Evolutionary conservation across 768 basidiomycete species (phyloP), one percentile per base, ranked within the genome.

Genomic region (Boletus rubroflammeus): DNA sequence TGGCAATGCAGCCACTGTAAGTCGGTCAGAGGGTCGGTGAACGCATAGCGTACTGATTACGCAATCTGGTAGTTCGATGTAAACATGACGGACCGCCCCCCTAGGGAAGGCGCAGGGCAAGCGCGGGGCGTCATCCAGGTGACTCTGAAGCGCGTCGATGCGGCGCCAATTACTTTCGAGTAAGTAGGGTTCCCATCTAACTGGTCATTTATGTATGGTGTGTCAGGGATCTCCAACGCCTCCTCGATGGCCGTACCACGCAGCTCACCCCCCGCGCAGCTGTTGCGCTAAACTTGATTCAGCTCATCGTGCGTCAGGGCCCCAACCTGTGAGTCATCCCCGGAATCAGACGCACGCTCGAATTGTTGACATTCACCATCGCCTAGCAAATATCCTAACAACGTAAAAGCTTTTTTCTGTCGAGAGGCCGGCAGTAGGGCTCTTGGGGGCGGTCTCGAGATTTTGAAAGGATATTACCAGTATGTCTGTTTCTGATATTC

Each of bases 391-490:
- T 68, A 78, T 45, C 72, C 75, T 0, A 77, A 79, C 56, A 81
- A 80, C 26, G 73, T 74, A 0, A 70, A 67, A 2, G 75, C 80
- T 0, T 81, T 76, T 54, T 82, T 81, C 44, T 71, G 69, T 46
- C 57, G 57, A 21, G 65, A 67, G 19, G 68, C 70, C 19, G 66
- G 74, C 10, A 64, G 53, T 15, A 58, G 44, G 40, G 0, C 2
- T 7, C 59, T 72, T 1, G 71, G 67, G 15, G 67, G 69, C 2
- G 69, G 69, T 3, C 59, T 83, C 0, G 76, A 79, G 36, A 53
- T 82, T 0, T 75, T 78, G 67, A 67, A 75, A 8, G 81, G 81
- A 0, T 80, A 72, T 40, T 81, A 75, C 51, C 80, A 81, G 81
- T 82, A 51, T 28, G 76, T 61, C 26, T n/a, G 6, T 19, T 34